Percentiles rank a stretch among this genome's conserved stretches.
Evolutionary conservation across 2,329 filamentous ascomycete genomes (phyloP).

Genomic region (Penicillium capsulatum): DNA sequence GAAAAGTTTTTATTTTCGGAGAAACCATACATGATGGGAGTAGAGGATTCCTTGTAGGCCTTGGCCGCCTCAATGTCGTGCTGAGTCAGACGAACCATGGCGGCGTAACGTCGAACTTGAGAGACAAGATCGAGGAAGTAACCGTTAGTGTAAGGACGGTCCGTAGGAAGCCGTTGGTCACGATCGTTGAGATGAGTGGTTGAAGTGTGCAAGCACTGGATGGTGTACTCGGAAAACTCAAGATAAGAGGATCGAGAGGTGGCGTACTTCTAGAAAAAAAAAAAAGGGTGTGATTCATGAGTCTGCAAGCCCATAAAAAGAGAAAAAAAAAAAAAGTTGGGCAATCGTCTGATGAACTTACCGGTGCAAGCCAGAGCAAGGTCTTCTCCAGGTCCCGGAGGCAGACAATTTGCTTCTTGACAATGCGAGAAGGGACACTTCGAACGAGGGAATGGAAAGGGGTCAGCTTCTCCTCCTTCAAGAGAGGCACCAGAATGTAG

Average conservation of each 20-base stretch:
- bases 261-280: conserved; percentile 64
- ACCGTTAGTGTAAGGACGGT: conserved; percentile 88
- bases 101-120: conserved; percentile 85
- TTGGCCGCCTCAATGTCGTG: conserved; percentile 59
- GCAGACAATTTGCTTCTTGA: conserved; percentile 80
- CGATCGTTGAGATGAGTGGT: conserved; percentile 80
- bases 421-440: conserved; percentile 73
- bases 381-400: conserved; percentile 93
- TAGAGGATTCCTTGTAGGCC: conserved; percentile 48
- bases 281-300: conserved; percentile 20
- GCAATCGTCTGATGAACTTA: conserved; percentile 60
- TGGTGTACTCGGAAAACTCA: conserved; percentile 83
- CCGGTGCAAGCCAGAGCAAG: conserved; percentile 82
- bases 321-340: not conserved
- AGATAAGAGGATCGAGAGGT: conserved; percentile 70
- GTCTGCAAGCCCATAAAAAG: not conserved
- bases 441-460: conserved; percentile 76
- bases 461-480: conserved; percentile 67
- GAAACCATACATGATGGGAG: not conserved
- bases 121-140: conserved; percentile 96
- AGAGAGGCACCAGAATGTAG: conserved; percentile 71
- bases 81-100: conserved; percentile 72
- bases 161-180: conserved; percentile 77
- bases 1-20: not conserved
- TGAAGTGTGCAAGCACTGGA: conserved; percentile 84